Percentiles rank a stretch among this genome's conserved stretches.
Conservation (phyloP, 148 eudicot genomes). For the Heliosperma pusillum region DNA sequence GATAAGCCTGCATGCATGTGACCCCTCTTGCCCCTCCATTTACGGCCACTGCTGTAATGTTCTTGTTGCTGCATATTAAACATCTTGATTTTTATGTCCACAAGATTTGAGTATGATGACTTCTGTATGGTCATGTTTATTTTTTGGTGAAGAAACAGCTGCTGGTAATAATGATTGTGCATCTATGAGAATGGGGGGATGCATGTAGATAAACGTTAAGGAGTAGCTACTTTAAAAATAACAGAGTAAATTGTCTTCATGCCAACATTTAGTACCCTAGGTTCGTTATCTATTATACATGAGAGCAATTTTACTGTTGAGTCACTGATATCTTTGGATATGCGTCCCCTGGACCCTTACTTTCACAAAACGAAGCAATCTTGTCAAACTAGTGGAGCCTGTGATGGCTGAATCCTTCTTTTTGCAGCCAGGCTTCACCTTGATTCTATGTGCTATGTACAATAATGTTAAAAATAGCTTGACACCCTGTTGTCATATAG, state of each 20-base stretch:
- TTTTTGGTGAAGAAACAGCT: conserved; percentile 1
- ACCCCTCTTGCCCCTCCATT: too few species aligned
- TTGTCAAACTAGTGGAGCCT: neutral
- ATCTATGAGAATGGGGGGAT: conserved; percentile 7
- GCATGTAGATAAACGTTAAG: neutral
- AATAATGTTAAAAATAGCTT: neutral
- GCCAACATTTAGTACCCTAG: neutral
- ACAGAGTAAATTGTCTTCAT: neutral
- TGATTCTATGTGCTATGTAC: neutral
- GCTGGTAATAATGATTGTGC: neutral
- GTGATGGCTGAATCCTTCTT: neutral
- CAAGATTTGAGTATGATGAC: neutral
- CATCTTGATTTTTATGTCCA: neutral
- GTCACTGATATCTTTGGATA: neutral
- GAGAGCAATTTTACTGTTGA: neutral
- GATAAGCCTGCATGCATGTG: too few species aligned
- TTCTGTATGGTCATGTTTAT: neutral
- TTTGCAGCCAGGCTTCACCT: neutral
- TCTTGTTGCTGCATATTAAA: neutral
- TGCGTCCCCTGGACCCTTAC: neutral
- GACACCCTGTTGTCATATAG: too few species aligned
- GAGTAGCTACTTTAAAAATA: neutral
- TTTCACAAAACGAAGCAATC: neutral
- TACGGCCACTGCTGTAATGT: too few species aligned
- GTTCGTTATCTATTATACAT: neutral